Base-by-base conservation (phyloP, 2,329 filamentous ascomycete genomes). In the Diaporthe sp. region DNA sequence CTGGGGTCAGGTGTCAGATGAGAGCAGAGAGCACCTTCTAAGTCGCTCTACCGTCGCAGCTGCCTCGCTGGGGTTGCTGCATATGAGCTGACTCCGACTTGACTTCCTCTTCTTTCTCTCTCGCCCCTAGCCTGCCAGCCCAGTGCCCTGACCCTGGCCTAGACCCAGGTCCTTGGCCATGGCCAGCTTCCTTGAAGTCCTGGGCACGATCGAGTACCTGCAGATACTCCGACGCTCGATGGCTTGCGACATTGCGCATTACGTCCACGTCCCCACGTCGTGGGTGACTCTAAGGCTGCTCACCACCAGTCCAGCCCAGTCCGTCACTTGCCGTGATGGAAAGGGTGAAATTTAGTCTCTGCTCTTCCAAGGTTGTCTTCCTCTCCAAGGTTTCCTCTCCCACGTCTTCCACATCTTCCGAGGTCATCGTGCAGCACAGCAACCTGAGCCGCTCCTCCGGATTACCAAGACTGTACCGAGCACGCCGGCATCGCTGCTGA, bases 191-290 rank as follows among this genome's bases (percentile, higher is more conserved):
- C 25, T 7, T 6, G n/a, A 72, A 73, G 69, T 75, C 70, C 19
- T 69, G 55, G 63, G 73, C 73, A 75, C 70, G 53, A 61, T 44
- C 22, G 44, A 73, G 73, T 73, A 75, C 73, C 70, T 75, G 73
- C 73, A 75, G 73, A 75, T 70, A 70, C 70, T 75, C 47, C 70
- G 70, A 73, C 17, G 13, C 13, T 50, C 50, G 27, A 56, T 70
- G 39, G 47, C 70, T 35, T n/a, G 55, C 55, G n/a, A 51, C 69
- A 63, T 51, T 30, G 32, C 50, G n/a, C 44, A 58, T 50, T 25
- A 19, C 35, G 7, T 58, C 22, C 10, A 53, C n/a, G 65, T 30
- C 42, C 42, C 42, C 42, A 47, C 42, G 42, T 19, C 22, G 7
- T 47, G 19, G 19, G 30, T 10, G 6, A n/a, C 39, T 56, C 35